A percentile compares a stretch with the other conserved stretches of the same genome.
Conservation (phyloP, 73 alveolate species). For the Paramecium caudatum region DNA sequence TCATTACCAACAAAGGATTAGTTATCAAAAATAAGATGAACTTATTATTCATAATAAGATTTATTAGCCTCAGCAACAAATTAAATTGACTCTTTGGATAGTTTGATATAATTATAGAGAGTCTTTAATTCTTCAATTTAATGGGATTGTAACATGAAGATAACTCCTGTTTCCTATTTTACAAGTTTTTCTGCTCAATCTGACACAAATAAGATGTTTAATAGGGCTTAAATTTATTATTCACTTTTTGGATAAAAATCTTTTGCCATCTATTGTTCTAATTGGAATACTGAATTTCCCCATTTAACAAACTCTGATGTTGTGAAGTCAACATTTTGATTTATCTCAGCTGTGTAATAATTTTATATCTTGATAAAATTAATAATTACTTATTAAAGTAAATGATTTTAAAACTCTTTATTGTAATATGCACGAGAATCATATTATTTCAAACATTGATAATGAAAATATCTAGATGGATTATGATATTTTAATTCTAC, state of each 20-base stretch:
- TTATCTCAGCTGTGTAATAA: neutral
- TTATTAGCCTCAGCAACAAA: neutral
- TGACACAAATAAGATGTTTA: neutral
- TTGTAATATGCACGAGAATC: neutral
- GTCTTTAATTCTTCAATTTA: neutral
- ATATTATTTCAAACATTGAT: neutral
- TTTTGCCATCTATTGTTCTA: neutral
- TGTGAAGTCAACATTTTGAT: neutral
- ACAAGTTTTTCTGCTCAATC: neutral
- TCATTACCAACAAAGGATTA: neutral
- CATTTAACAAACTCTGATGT: neutral
- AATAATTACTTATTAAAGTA: neutral
- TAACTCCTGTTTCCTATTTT: neutral
- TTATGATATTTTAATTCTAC: slow-evolving; percentile 5
- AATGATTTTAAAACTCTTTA: neutral
- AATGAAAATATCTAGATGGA: neutral
- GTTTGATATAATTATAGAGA: neutral
- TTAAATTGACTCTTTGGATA: neutral
- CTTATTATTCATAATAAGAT: slow-evolving; percentile 14
- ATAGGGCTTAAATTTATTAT: neutral
- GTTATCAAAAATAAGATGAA: neutral
- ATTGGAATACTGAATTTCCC: neutral
- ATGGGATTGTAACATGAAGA: slow-evolving; percentile 9
- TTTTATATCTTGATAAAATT: neutral
- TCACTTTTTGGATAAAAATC: slow-evolving; percentile 22